These are phyloP conservation scores for Diutina ranongensis DNA, from an alignment of 1,139 yeast genomes.

Conservation along the genomic window DNA sequence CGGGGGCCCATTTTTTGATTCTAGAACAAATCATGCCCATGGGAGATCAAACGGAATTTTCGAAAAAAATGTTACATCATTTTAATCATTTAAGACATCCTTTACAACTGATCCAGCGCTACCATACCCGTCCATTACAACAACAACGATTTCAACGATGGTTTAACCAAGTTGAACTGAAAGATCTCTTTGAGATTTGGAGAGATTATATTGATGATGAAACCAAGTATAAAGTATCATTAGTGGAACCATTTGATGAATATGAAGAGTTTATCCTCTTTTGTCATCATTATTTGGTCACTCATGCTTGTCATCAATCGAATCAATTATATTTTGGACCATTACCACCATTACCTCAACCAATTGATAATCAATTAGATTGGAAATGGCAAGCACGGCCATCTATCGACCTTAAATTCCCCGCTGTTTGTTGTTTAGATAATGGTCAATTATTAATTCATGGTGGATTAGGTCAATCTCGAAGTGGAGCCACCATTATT, in stretches of 20 bases:
- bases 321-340: background rate
- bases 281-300: constrained; percentile 63
- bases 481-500: constrained; percentile 17
- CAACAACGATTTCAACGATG: constrained; percentile 32
- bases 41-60: constrained; percentile 54
- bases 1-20: constrained; percentile 49
- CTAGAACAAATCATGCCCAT: constrained; percentile 67
- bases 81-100: constrained; percentile 61
- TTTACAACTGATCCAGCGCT: constrained; percentile 50
- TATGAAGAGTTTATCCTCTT: constrained; percentile 73
- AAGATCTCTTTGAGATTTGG: constrained; percentile 54
- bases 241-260: constrained; percentile 67
- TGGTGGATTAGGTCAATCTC: constrained; percentile 47
- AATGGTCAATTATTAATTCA: constrained; percentile 21
- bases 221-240: constrained; percentile 30
- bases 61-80: constrained; percentile 64
- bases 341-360: background rate
- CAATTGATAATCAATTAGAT: background rate
- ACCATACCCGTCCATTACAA: constrained; percentile 44
- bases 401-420: constrained; percentile 31
- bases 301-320: constrained; percentile 47
- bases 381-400: background rate
- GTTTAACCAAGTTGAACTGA: constrained; percentile 38
- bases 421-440: constrained; percentile 24
- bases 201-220: constrained; percentile 24